Percentiles rank a stretch among this genome's conserved stretches.
phyloP scores from a whole-genome alignment of 1,139 yeast species.

The Debaryomyces coudertii region DNA sequence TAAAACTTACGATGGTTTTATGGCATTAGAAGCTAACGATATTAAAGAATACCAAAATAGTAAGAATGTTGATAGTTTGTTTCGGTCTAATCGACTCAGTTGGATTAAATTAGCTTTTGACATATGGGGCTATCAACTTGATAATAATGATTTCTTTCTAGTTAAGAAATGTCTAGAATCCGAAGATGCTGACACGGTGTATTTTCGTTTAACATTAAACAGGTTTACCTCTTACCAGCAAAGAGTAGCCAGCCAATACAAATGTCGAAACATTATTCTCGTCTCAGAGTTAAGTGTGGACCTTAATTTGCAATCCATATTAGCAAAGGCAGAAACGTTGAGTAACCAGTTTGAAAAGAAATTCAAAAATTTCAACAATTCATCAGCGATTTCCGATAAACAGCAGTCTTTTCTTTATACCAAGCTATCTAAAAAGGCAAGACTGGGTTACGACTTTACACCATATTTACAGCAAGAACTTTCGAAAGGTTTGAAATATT shows the following conservation, averaged over 20 bases:
- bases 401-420: constrained; percentile 22
- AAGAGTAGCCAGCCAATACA: constrained; percentile 20
- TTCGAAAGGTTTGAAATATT: constrained; percentile 18
- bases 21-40: constrained; percentile 24
- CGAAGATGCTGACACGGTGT: constrained; percentile 9
- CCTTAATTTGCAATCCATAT: constrained; percentile 20
- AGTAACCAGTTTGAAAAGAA: constrained; percentile 1
- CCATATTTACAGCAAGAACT: constrained; percentile 23
- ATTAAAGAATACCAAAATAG: constrained; percentile 17
- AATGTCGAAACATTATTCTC: constrained; percentile 17
- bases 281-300: constrained; percentile 16
- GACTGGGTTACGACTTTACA: constrained; percentile 20
- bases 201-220: constrained; percentile 22
- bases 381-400: constrained; percentile 16
- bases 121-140: constrained; percentile 35
- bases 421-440: constrained; percentile 21
- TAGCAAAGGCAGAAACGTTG: constrained; percentile 23
- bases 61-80: constrained; percentile 17
- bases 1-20: constrained; percentile 37
- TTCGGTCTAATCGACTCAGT: constrained; percentile 18
- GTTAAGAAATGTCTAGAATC: constrained; percentile 15
- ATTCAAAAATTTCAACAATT: constrained; percentile 1
- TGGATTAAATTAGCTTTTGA: constrained; percentile 39
- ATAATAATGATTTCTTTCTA: constrained; percentile 20
- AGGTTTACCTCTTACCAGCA: constrained; percentile 19